Evolutionary conservation across 1,284 basidiomycete genomes (phyloP).

Genomic region (Cryptococcus sp.): DNA sequence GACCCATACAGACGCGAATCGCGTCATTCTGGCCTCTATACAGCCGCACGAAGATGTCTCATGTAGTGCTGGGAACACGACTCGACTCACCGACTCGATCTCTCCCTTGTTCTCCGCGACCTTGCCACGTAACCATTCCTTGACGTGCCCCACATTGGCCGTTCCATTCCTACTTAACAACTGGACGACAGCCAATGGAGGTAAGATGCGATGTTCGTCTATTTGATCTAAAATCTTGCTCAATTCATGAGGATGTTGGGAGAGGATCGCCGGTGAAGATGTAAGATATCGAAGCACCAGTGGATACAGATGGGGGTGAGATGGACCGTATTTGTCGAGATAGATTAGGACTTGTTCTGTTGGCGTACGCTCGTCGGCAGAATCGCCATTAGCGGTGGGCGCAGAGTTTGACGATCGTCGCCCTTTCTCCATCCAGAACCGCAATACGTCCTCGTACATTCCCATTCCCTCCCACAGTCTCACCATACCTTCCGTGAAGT

Average conservation of each 20-base stretch:
- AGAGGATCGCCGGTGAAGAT: conserved; percentile 68
- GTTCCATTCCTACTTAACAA: conserved; percentile 81
- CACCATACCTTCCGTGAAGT: conserved; percentile 81
- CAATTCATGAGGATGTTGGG: conserved; percentile 70
- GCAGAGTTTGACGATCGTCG: conserved; percentile 28
- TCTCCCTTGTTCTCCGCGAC: conserved; percentile 73
- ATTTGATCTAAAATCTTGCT: conserved; percentile 70
- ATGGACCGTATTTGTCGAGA: conserved; percentile 70
- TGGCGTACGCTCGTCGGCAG: conserved; percentile 42
- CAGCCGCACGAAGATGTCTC: background rate
- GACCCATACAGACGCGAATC: too few relatives aligned
- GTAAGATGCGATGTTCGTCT: conserved; percentile 76
- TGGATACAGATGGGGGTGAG: conserved; percentile 76
- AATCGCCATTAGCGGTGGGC: conserved; percentile 2
- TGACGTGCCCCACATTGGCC: conserved; percentile 84
- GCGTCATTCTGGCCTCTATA: too few relatives aligned
- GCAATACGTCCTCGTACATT: conserved; percentile 93
- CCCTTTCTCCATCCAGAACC: conserved; percentile 82
- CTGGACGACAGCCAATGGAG: conserved; percentile 84
- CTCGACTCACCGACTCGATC: conserved; percentile 69
- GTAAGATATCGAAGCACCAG: conserved; percentile 89
- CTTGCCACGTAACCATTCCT: conserved; percentile 79
- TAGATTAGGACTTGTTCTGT: conserved; percentile 71
- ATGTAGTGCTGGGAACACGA: background rate
- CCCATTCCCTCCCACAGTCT: conserved; percentile 89